Base-by-base conservation (phyloP, 2,329 filamentous ascomycete species). In the Colletotrichum echinochloae region DNA sequence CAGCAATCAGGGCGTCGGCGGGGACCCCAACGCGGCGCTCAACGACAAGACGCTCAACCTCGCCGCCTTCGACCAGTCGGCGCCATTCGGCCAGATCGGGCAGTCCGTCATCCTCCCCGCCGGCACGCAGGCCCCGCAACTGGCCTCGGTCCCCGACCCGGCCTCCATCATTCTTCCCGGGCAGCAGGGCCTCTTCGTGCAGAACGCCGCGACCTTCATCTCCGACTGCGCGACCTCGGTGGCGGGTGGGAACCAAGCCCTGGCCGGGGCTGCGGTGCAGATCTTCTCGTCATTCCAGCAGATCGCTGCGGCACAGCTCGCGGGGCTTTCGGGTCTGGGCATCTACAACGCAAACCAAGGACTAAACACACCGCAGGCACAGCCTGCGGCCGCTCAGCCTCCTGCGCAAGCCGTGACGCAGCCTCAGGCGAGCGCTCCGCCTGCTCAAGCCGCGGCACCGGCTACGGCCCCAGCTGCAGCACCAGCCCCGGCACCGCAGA, bases 151-250 rank as follows among this genome's bases (percentile, higher is more conserved):
- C 63, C 72, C 73, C 7, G 81, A 82, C 71, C 81, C 81, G 11
- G 81, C 81, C 23, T 74, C 76, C 59, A 82, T 83, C 68, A 81
- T 83, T 67, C 73, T 81, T 33, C 75, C 79, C 3, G 73, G 74
- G 72, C 78, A 80, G 73, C 66, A 71, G 33, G 72, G 66, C 61
- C 74, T 82, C 26, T 78, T 83, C 49, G 78, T 82, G 23, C 78
- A 79, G 68, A 78, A 77, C 73, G 74, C 79, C 26, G 74, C 63
- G 56, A 74, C 75, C 35, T 79, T 83, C 71, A 74, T 75, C 60
- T 69, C 73, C 56, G 81, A 82, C 72, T 81, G 79, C 70, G 73
- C 75, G 12, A 76, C 77, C 57, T 79, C 75, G 44, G 72, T 72
- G n/a, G 69, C 65, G 30, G 68, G 59, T 65, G 18, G 66, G 72